Base-by-base conservation (phyloP, 2,329 filamentous ascomycete species). In the Colletotrichum gloeosporioides region DNA sequence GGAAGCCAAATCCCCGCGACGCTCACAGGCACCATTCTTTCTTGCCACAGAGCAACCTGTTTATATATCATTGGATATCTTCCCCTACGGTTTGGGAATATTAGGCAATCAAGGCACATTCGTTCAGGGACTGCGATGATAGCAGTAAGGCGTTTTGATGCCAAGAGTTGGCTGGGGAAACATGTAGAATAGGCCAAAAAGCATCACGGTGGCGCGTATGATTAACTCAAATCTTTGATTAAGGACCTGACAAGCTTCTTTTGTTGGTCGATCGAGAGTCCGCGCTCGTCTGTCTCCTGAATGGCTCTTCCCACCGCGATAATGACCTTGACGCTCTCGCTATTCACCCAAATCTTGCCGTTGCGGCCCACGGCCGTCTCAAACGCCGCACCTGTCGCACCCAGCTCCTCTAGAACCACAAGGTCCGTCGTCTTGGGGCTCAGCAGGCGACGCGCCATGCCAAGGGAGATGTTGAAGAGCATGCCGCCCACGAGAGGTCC, bases 291-390 rank as follows among this genome's bases (percentile, higher is more conserved):
- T n/a, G 93, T 94, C 82, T 95, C 92, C 80, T 90, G 90, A 64
- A 99, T 87, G 59, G 95, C 95, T 79, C 92, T 92, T 2, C 96
- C 96, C 72, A 99, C 94, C 1, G 92, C 90, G 77, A 98, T 87
- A 9, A 96, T 93, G 36, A 92, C 93, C 85, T 91, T 94, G 49
- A 93, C 87, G 77, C 89, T 94, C 32, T 94, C 94, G 79, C 94
- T 96, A 82, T 96, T 93, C 16, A 99, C 94, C 96, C 97, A 99
- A 27, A 99, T 91, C 83, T 92, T 93, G 55, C 97, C 97, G 84
- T 99, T 99, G 81, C 95, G 92, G 22, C 97, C 97, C 10, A 98
- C 95, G 1, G 96, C 96, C 76, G 98, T 95, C 88, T 99, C 97
- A 83, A 99, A 99, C 25, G 94, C 93, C 16, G 98, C 85, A 70